Evolutionary conservation across 345 rosid genomes (phyloP).

Genomic region (Rhodamnia rubescens): DNA sequence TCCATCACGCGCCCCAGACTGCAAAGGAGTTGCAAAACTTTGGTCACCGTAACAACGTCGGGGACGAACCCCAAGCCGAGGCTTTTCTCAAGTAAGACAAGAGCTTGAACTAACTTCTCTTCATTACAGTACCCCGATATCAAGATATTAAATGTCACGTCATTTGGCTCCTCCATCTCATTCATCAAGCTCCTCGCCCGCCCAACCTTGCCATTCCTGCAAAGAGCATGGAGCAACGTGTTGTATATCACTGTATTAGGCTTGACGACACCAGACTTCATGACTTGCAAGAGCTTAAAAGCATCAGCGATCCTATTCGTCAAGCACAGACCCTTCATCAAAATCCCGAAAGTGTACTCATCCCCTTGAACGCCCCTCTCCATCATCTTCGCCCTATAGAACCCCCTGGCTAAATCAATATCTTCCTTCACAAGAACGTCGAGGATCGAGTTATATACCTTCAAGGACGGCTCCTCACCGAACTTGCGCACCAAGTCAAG

Average conservation of each 20-base stretch:
- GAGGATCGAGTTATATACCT: conserved; percentile 55
- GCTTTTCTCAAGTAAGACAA: conserved; percentile 71
- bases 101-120: conserved; percentile 52
- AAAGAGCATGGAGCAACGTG: conserved; percentile 59
- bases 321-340: conserved; percentile 88
- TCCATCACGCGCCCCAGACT: conserved; percentile 47
- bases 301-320: conserved; percentile 79
- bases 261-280: conserved; percentile 37
- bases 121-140: conserved; percentile 69
- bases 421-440: conserved; percentile 77
- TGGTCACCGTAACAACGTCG: conserved; percentile 56
- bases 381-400: conserved; percentile 76
- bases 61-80: conserved; percentile 51
- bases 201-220: conserved; percentile 71
- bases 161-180: conserved; percentile 59
- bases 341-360: conserved; percentile 71
- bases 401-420: conserved; percentile 74
- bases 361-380: conserved; percentile 53
- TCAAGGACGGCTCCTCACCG: conserved; percentile 45
- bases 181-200: conserved; percentile 79
- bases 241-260: conserved; percentile 65
- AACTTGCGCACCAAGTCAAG: conserved; percentile 42
- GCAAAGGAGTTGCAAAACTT: conserved; percentile 63
- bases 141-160: conserved; percentile 65
- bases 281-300: conserved; percentile 70